Base-by-base conservation (phyloP, 108 stramenopile genomes). In the Stephanodiscus minutulus region DNA sequence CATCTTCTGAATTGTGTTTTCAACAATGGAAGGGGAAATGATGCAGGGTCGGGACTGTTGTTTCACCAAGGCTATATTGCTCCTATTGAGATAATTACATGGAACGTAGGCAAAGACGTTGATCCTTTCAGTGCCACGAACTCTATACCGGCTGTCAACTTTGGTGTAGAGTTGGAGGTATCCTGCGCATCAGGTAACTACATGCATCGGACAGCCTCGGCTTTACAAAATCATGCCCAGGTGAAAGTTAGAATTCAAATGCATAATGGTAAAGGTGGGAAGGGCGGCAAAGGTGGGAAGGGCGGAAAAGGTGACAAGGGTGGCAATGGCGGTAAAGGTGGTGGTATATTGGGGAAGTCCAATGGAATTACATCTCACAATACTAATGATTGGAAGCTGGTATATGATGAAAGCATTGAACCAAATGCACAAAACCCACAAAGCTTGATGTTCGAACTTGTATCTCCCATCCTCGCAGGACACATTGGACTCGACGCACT, bases 401-500 rank as follows among this genome's bases (percentile, higher is more conserved):
- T 84, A 13, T 68, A 59, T 28, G 87, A 88, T 69, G 25, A 68
- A 24, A 77, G 74, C 29, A 84, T 85, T 68, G 47, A 46, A 28
- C 81, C 85, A 46, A 76, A 54, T 27, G 31, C 36, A 22, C 59
- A 64, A 7, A 43, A 61, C 12, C 87, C 87, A 28, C 25, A 74
- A 35, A 85, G 87, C 64, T 47, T 60, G 8, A 72, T 53, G 24
- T 82, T 88, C 53, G 87, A 88, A 67, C 59, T 88, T n/a, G 87
- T 88, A 6, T 89, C 88, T 7, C 85, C 80, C 17, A 69, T 80
- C 39, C 53, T 89, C 50, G 46, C 29, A 29, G 83, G 81, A 9
- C 70, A 58, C 35, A 35, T 46, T 54, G 88, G 85, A 20, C 64
- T 86, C 2, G 22, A 7, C 39, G 0, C 74, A 66, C 36, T 76